phyloP scores from a whole-genome alignment of 2,329 filamentous ascomycete species.

The Pseudopyricularia javanii region DNA sequence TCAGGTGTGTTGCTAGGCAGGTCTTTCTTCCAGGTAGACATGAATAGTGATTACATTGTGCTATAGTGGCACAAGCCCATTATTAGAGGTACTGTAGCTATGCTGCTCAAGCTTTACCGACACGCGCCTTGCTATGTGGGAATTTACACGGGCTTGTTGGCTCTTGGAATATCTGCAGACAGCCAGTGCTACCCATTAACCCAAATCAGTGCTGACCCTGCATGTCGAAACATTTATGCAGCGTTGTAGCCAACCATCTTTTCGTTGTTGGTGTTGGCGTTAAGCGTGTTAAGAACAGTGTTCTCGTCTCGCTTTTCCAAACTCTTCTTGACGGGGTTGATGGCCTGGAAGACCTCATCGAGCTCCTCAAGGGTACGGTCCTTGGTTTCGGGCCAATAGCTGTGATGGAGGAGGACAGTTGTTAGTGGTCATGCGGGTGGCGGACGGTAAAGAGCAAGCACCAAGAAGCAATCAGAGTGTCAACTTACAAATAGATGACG shows the following conservation, averaged over 20 bases:
- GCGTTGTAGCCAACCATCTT: not conserved
- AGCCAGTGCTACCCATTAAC: not conserved
- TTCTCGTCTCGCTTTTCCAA: constrained; percentile 5
- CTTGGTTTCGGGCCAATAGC: constrained; percentile 34
- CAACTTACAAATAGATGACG: constrained; percentile 27
- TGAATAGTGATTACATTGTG: too few species aligned
- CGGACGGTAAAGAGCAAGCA: constrained; percentile 24
- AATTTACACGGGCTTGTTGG: too few species aligned
- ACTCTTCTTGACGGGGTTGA: constrained; percentile 18
- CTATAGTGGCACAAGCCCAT: too few species aligned
- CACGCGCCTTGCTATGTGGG: too few species aligned
- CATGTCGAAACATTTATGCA: not conserved
- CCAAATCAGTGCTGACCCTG: not conserved
- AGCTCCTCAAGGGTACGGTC: constrained; percentile 41
- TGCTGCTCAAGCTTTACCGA: too few species aligned
- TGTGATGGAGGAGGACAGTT: not conserved
- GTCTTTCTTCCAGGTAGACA: too few species aligned
- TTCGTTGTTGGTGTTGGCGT: constrained; percentile 1
- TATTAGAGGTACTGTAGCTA: too few species aligned
- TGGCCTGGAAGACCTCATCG: constrained; percentile 35
- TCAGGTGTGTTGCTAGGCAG: too few species aligned
- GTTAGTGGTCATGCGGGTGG: constrained; percentile 17
- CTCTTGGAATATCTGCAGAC: not conserved
- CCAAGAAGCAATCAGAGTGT: constrained; percentile 30
- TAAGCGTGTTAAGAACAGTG: constrained; percentile 7